Percentiles rank a stretch among this genome's conserved stretches.
These are phyloP conservation scores for Polymyxa betae DNA, from an alignment of 208 protist genomes.

Conservation along the genomic window DNA sequence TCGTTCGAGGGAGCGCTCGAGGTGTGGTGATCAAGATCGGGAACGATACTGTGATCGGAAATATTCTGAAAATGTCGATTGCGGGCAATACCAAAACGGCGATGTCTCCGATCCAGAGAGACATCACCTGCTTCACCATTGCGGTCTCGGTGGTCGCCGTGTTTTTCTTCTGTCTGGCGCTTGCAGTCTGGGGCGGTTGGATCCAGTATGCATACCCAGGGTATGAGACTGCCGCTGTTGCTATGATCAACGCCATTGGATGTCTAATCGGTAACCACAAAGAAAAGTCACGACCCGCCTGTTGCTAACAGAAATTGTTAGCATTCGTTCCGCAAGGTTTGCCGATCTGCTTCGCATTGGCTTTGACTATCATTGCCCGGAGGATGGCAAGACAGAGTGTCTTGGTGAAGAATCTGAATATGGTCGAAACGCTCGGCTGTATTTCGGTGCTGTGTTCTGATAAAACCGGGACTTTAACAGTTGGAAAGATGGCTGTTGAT, in stretches of 20 bases:
- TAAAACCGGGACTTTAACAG: slow-evolving; percentile 84
- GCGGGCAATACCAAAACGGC: not conserved
- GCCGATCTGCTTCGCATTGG: slow-evolving; percentile 74
- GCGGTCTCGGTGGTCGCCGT: slow-evolving; percentile 7
- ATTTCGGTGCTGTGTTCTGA: slow-evolving; percentile 80
- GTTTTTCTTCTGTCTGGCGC: not conserved
- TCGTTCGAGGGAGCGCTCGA: slow-evolving; percentile 32
- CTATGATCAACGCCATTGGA: not conserved
- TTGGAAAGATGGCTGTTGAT: slow-evolving; percentile 56
- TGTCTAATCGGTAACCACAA: no score
- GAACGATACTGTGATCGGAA: slow-evolving; percentile 81
- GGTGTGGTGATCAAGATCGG: slow-evolving; percentile 79
- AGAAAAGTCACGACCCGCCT: no score
- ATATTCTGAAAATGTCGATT: slow-evolving; percentile 70
- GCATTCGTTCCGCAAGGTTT: slow-evolving; percentile 81
- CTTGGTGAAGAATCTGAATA: slow-evolving; percentile 77
- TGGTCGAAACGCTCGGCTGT: slow-evolving; percentile 85
- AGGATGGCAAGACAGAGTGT: slow-evolving; percentile 77
- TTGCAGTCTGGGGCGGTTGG: not conserved
- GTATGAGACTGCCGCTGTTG: not conserved
- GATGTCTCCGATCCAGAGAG: not conserved
- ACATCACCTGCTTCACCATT: not conserved
- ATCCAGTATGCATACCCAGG: not conserved
- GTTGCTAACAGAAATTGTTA: no score
- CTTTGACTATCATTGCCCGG: slow-evolving; percentile 77